Evolutionary conservation across 768 basidiomycete species (phyloP).

Genomic region (Collybia sordida): DNA sequence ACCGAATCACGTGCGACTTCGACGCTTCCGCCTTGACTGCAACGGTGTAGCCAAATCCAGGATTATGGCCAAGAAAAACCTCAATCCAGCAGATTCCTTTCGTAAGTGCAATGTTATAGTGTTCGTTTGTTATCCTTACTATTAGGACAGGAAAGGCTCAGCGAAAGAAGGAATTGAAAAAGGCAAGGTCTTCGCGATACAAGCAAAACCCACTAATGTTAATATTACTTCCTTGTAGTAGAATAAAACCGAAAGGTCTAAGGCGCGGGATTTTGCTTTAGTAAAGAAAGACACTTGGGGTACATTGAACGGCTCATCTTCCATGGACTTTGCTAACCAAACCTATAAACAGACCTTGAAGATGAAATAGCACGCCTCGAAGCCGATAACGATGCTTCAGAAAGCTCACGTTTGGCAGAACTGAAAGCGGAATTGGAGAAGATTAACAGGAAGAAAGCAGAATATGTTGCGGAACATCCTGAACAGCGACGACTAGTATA

Average conservation of each 20-base stretch:
- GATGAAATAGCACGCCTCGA: conserved; percentile 75
- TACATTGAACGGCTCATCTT: conserved; percentile 22
- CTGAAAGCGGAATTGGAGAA: conserved; percentile 78
- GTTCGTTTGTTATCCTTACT: background rate
- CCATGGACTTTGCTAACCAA: conserved; percentile 1
- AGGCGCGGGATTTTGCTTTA: conserved; percentile 83
- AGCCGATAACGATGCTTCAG: conserved; percentile 40
- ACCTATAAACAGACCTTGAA: conserved; percentile 61
- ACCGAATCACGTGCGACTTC: conserved; percentile 31
- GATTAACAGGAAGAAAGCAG: conserved; percentile 85
- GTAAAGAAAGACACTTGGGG: conserved; percentile 94
- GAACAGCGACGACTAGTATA: conserved; percentile 89
- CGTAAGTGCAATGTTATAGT: conserved; percentile 48
- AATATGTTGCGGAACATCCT: conserved; percentile 91
- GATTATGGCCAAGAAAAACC: conserved; percentile 80
- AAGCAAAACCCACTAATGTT: conserved; percentile 12
- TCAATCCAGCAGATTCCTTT: conserved; percentile 94
- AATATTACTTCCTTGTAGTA: conserved; percentile 46
- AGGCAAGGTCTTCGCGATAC: conserved; percentile 49
- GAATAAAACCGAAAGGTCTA: conserved; percentile 87
- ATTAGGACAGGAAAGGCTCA: conserved; percentile 75
- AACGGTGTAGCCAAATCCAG: conserved; percentile 6
- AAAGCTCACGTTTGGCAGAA: conserved; percentile 59
- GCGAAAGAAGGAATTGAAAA: conserved; percentile 94
- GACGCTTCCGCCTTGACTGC: conserved; percentile 2